Evolutionary conservation across 2,329 filamentous ascomycete species (phyloP).

Genomic region (Curvularia spicifera): DNA sequence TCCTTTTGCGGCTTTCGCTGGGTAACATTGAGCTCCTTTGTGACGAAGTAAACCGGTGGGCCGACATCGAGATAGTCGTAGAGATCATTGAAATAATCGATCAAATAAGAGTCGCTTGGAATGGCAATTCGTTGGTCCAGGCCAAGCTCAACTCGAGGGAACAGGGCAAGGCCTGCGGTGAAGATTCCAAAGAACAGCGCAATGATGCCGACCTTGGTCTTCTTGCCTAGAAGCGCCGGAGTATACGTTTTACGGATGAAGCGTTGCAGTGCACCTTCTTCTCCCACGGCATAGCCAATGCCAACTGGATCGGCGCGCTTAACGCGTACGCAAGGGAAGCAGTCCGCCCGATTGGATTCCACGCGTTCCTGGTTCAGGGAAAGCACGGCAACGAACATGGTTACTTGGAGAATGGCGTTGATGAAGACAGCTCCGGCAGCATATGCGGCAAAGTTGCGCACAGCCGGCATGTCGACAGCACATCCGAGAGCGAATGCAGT

Average conservation of each 20-base stretch:
- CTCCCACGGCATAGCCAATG: constrained; percentile 74
- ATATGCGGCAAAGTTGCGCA: constrained; percentile 96
- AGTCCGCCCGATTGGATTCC: constrained; percentile 86
- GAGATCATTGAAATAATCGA: constrained; percentile 94
- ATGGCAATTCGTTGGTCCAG: constrained; percentile 95
- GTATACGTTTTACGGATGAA: constrained; percentile 94
- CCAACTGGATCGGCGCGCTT: constrained; percentile 72
- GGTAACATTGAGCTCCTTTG: constrained; percentile 79
- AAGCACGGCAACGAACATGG: constrained; percentile 93
- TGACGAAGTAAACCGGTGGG: constrained; percentile 95
- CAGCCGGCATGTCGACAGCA: constrained; percentile 96
- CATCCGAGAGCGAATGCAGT: constrained; percentile 90
- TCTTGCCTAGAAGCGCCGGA: constrained; percentile 77
- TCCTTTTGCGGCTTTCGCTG: constrained; percentile 78
- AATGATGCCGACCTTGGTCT: constrained; percentile 77
- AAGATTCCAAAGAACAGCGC: constrained; percentile 87
- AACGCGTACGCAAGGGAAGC: constrained; percentile 86
- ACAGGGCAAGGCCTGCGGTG: constrained; percentile 80
- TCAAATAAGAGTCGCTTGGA: constrained; percentile 91
- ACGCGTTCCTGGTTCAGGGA: constrained; percentile 90
- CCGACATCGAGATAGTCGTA: constrained; percentile 91
- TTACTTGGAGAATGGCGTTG: constrained; percentile 95
- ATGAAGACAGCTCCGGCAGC: constrained; percentile 95
- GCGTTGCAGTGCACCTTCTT: constrained; percentile 81
- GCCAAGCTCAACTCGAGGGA: constrained; percentile 84